Conservation (phyloP, 768 basidiomycete species). For the Amanita exitialis region DNA sequence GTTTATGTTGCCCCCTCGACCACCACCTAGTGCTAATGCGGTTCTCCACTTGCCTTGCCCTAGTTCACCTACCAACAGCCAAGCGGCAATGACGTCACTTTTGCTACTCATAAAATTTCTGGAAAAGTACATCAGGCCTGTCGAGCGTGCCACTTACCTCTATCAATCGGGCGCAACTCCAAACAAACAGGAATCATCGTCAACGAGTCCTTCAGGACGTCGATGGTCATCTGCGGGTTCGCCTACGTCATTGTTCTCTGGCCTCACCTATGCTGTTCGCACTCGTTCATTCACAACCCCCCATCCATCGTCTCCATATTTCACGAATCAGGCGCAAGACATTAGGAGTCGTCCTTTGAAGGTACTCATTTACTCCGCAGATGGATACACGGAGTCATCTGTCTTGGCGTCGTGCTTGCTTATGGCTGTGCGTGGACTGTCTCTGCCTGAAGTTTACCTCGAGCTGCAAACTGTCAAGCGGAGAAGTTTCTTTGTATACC, state of each 20-base stretch:
- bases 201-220: conserved; percentile 14
- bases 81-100: conserved; percentile 44
- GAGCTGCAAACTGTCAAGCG: conserved; percentile 76
- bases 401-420: conserved; percentile 79
- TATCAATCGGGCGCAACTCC: conserved; percentile 3
- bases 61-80: conserved; percentile 47
- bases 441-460: conserved; percentile 85
- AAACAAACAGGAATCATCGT: conserved; percentile 6
- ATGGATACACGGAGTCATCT: conserved; percentile 90
- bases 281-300: conserved; percentile 25
- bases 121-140: conserved; percentile 51
- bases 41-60: conserved; percentile 74
- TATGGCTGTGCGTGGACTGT: conserved; percentile 62
- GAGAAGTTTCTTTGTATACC: conserved; percentile 89
- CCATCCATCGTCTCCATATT: conserved; percentile 13
- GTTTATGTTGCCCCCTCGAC: conserved; percentile 39
- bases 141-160: conserved; percentile 11
- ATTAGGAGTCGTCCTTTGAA: conserved; percentile 54
- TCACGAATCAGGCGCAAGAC: conserved; percentile 15
- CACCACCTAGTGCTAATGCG: conserved; percentile 61
- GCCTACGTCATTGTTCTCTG: conserved; percentile 13
- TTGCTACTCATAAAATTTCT: conserved; percentile 59
- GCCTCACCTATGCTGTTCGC: conserved; percentile 14
- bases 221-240: conserved; percentile 32
- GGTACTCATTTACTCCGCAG: conserved; percentile 71